Conservation (phyloP, 306 rosid genomes). For the Cyclanthera cordifolia region DNA sequence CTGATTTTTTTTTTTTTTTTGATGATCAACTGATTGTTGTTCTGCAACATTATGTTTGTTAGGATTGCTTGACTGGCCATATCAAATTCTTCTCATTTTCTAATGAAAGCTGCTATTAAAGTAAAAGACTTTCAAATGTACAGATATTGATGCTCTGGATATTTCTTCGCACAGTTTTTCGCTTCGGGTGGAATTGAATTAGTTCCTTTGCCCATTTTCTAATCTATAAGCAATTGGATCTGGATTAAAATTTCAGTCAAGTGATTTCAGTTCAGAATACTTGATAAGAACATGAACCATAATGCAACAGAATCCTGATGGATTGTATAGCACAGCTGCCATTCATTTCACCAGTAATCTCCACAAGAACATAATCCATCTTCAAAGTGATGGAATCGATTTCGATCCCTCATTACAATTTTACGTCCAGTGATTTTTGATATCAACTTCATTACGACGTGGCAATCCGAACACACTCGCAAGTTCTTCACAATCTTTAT, state of each 20-base stretch:
- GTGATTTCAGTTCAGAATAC: not conserved
- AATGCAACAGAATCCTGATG: not conserved
- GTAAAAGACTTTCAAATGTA: not conserved
- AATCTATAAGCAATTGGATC: not conserved
- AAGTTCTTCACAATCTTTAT: conserved; percentile 71
- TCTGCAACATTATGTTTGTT: not conserved
- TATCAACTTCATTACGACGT: conserved; percentile 55
- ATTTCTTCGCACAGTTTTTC: not conserved
- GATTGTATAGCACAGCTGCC: not conserved
- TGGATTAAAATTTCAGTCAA: not conserved
- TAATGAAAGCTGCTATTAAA: not conserved
- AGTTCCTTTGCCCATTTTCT: not conserved
- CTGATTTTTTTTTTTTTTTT: too few relatives aligned
- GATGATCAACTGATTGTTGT: conserved; percentile 3
- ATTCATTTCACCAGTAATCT: conserved; percentile 51
- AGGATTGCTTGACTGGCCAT: not conserved
- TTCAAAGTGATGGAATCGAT: conserved; percentile 66
- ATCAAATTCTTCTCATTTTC: not conserved
- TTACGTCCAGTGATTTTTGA: conserved; percentile 47
- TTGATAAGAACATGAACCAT: not conserved
- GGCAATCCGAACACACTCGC: conserved; percentile 68
- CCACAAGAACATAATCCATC: conserved; percentile 64
- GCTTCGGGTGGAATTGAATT: not conserved
- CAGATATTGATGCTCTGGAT: not conserved
- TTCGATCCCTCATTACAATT: conserved; percentile 68